These are phyloP conservation scores for Exophiala bonariae DNA, from an alignment of 2,329 filamentous ascomycete genomes.

Conservation along the genomic window DNA sequence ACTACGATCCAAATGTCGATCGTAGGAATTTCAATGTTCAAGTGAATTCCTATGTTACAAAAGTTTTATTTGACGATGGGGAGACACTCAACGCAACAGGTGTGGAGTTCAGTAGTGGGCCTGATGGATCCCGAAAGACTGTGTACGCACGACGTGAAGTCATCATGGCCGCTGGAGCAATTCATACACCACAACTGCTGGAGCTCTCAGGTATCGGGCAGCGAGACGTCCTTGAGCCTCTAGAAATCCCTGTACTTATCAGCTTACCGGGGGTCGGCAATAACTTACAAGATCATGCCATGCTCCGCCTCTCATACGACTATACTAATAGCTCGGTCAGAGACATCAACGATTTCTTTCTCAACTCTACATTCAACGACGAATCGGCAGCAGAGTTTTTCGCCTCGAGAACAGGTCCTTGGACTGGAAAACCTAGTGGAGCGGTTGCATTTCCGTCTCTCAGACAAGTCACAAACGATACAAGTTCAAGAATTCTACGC, in stretches of 20 bases:
- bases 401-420: slow-evolving; percentile 25
- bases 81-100: slow-evolving; percentile 8
- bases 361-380: slow-evolving; percentile 25
- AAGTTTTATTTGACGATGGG: slow-evolving; percentile 29
- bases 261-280: slow-evolving; percentile 52
- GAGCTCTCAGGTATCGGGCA: slow-evolving; percentile 54
- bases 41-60: slow-evolving; percentile 34
- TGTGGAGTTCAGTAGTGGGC: slow-evolving; percentile 8
- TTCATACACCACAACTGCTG: slow-evolving; percentile 44
- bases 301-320: slow-evolving; percentile 21
- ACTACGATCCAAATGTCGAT: slow-evolving; percentile 36
- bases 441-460: slow-evolving; percentile 31
- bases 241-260: slow-evolving; percentile 44
- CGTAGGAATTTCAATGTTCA: slow-evolving; percentile 39
- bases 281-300: slow-evolving; percentile 34
- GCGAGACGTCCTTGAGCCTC: slow-evolving; percentile 34
- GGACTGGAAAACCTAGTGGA: slow-evolving; percentile 30
- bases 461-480: slow-evolving; percentile 26
- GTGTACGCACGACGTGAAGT: slow-evolving; percentile 40
- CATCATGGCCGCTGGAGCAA: slow-evolving; percentile 43
- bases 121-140: slow-evolving; percentile 3
- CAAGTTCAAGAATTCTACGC: neutral
- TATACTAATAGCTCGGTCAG: neutral
- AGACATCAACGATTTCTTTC: slow-evolving; percentile 2
- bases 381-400: slow-evolving; percentile 12